Percentiles rank a stretch among this genome's conserved stretches.
phyloP scores from a whole-genome alignment of 768 basidiomycete species.

The Tricholoma matsutake region DNA sequence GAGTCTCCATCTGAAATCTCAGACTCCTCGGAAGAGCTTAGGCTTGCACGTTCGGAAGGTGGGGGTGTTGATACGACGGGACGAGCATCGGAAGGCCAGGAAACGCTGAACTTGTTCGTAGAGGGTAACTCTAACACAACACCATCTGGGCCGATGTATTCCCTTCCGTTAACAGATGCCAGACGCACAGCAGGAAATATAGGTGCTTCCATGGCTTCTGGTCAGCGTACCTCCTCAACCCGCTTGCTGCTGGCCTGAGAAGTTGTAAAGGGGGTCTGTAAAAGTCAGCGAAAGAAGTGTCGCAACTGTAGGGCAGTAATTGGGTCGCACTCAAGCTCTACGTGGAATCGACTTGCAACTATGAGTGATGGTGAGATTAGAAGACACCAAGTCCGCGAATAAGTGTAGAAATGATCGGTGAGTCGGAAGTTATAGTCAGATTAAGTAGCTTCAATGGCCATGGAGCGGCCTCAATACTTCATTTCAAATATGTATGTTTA shows the following conservation, averaged over 20 bases:
- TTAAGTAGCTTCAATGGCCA: not conserved
- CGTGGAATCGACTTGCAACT: not conserved
- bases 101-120: constrained; percentile 58
- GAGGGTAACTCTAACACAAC: constrained; percentile 43
- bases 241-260: not conserved
- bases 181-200: constrained; percentile 51
- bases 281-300: not conserved
- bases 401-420: not conserved
- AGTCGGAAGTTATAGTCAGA: not conserved
- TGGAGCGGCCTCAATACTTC: not conserved
- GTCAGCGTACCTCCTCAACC: constrained; percentile 8
- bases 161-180: constrained; percentile 40
- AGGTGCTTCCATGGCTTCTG: constrained; percentile 31
- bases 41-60: constrained; percentile 36
- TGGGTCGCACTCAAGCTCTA: not conserved
- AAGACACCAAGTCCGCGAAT: not conserved
- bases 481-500: not conserved
- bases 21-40: constrained; percentile 50
- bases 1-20: constrained; percentile 46
- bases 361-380: not conserved
- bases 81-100: constrained; percentile 50
- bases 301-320: not conserved
- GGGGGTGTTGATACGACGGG: constrained; percentile 34
- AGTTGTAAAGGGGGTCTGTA: not conserved
- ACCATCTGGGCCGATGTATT: constrained; percentile 41